Evolutionary conservation across 2,329 filamentous ascomycete genomes (phyloP), one percentile per base, ranked within the genome.

Genomic region (Talaromyces sp.): DNA sequence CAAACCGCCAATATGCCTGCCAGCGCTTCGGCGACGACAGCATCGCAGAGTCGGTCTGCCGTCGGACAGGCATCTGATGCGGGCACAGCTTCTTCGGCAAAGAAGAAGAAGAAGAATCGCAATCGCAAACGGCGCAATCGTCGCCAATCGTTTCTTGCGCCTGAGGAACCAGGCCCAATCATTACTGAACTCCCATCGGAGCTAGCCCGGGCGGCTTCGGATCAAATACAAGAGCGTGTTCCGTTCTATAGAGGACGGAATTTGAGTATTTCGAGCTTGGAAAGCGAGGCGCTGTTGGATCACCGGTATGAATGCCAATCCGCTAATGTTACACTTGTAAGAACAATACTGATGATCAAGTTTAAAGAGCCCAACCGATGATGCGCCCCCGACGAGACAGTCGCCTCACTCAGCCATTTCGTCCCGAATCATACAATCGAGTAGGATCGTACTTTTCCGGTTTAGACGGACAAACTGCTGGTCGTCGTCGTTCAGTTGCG

Each of bases 251-350:
- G 81, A 66, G 70, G 80, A 8, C 76, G 79, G 52, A 91, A 90
- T 71, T 72, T 88, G 65, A 98, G 93, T 77, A 88, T 84, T 68
- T 92, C 90, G 0, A 98, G 93, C 74, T 80, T 98, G 65, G 93
- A 97, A 67, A 97, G 92, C 73, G 89, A 96, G 72, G 88, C 86
- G 8, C 79, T 98, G 67, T 80, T 98, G 19, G 93, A 98, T 75
- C 93, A 98, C 75, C 85, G 92, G 87, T 90, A 77, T 25, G 19
- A 19, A 9, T 22, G 7, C n/a, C n/a, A 17, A 44, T 44, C 19
- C 8, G 44, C 22, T 47, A 47, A 11, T 22, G n/a, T 15, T 44
- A 44, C n/a, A 3, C 15, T 19, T 30, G 11, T 53, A 32, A 53
- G 22, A 19, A 22, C 25, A n/a, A 28, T 30, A n/a, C 49, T 53